These are phyloP conservation scores for Nicotiana obtusifolia DNA, from an alignment of 257 asterid species.

Conservation along the genomic window DNA sequence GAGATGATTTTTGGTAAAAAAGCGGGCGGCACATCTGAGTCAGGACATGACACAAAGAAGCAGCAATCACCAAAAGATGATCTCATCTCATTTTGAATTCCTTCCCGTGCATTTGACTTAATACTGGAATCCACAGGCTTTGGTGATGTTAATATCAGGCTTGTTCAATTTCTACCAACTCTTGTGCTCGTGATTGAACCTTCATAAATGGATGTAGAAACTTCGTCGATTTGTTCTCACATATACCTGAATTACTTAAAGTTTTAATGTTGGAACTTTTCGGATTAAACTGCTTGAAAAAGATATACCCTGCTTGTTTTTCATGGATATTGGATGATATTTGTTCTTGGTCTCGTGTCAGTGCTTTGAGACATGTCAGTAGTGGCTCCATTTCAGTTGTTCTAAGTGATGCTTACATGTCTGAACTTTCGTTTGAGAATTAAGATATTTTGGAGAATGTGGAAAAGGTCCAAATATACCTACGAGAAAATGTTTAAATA, in stretches of 20 bases:
- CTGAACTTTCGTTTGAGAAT: background rate
- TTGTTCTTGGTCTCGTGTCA: background rate
- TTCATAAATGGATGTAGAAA: background rate
- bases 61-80: conserved; percentile 69
- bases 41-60: conserved; percentile 49
- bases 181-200: background rate
- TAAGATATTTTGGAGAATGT: background rate
- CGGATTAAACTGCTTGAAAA: background rate
- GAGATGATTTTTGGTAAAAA: conserved; percentile 97
- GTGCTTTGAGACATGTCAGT: background rate
- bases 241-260: background rate
- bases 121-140: conserved; percentile 10
- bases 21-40: conserved; percentile 53
- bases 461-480: no score
- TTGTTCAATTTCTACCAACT: background rate
- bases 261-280: background rate
- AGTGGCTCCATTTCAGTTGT: background rate
- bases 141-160: conserved; percentile 20
- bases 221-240: background rate
- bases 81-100: conserved; percentile 57
- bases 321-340: background rate
- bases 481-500: no score
- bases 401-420: background rate
- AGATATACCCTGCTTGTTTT: background rate
- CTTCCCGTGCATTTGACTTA: background rate